Percentiles rank a stretch among this genome's conserved stretches.
Evolutionary conservation across 1,139 yeast species (phyloP).

Genomic region (Yamadazyma sp.): DNA sequence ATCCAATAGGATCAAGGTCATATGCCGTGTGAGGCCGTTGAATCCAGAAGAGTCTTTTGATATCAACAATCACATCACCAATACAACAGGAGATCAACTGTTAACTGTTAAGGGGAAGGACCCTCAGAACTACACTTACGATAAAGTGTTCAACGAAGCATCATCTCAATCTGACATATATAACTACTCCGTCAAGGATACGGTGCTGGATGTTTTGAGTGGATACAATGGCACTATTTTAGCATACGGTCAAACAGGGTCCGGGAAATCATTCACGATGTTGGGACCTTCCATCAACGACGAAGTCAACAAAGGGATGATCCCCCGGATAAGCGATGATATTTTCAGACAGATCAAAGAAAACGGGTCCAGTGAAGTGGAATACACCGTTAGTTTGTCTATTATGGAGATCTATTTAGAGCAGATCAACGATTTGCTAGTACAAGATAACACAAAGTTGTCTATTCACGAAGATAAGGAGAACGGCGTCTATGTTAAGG

Average conservation of each 20-base stretch:
- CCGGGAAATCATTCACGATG: constrained; percentile 88
- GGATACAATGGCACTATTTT: constrained; percentile 87
- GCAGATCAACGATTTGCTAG: constrained; percentile 61
- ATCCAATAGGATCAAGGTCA: constrained; percentile 49
- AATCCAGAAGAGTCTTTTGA: constrained; percentile 23
- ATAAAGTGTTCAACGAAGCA: constrained; percentile 56
- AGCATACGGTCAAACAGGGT: constrained; percentile 88
- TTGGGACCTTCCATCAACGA: constrained; percentile 59
- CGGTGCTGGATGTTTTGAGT: constrained; percentile 65
- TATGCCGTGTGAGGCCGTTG: constrained; percentile 65
- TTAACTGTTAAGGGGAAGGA: constrained; percentile 33
- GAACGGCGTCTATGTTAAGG: constrained; percentile 70
- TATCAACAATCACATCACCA: constrained; percentile 16
- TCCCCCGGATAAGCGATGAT: constrained; percentile 71
- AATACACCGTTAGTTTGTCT: constrained; percentile 68
- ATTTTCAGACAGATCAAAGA: constrained; percentile 53
- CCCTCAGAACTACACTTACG: constrained; percentile 52
- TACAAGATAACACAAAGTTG: constrained; percentile 31
- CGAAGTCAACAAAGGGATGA: constrained; percentile 50
- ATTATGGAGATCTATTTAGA: constrained; percentile 86
- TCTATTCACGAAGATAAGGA: constrained; percentile 66
- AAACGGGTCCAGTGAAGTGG: constrained; percentile 53
- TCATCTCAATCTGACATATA: constrained; percentile 62
- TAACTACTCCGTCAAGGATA: constrained; percentile 55
- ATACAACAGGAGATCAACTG: constrained; percentile 28